Conservation (phyloP, 1,284 basidiomycete genomes). For the Leccinum fallax region DNA sequence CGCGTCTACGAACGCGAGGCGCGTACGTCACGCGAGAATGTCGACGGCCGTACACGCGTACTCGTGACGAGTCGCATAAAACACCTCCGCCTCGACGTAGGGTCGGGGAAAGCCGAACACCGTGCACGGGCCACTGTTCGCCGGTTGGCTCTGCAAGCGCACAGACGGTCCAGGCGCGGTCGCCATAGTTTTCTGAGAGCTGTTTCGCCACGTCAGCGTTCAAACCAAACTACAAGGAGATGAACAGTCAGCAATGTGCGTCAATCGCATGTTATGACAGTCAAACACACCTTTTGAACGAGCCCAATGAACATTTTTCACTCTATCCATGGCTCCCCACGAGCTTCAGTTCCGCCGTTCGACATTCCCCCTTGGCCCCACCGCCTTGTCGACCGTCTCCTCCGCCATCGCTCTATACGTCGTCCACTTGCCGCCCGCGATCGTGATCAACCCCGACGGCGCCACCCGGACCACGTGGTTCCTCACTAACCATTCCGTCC, state of each 20-base stretch:
- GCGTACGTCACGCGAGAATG: slow-evolving; percentile 89
- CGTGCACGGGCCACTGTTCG: slow-evolving; percentile 84
- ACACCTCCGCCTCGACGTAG: slow-evolving; percentile 93
- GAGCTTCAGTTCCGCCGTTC: slow-evolving; percentile 82
- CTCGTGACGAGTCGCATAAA: slow-evolving; percentile 89
- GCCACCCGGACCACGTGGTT: slow-evolving; percentile 94
- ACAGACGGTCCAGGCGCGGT: slow-evolving; percentile 95
- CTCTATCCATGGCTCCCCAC: slow-evolving; percentile 96
- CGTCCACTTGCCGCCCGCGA: slow-evolving; percentile 99
- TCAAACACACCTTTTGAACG: slow-evolving; percentile 73
- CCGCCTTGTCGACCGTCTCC: slow-evolving; percentile 90
- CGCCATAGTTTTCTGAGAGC: slow-evolving; percentile 92
- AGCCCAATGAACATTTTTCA: slow-evolving; percentile 95
- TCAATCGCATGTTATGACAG: neutral
- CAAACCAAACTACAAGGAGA: slow-evolving; percentile 67
- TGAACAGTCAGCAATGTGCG: slow-evolving; percentile 2
- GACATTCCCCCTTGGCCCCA: slow-evolving; percentile 70
- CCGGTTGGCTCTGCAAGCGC: slow-evolving; percentile 81
- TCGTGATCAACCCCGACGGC: slow-evolving; percentile 85
- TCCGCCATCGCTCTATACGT: slow-evolving; percentile 97
- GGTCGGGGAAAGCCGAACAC: slow-evolving; percentile 70
- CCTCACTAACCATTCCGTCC: slow-evolving; percentile 89
- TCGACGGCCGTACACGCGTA: slow-evolving; percentile 91
- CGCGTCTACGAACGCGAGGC: slow-evolving; percentile 92
- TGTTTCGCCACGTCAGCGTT: slow-evolving; percentile 94